Evolutionary conservation across 495 filamentous ascomycete species (phyloP).

Genomic region (Diplogelasinospora grovesii): DNA sequence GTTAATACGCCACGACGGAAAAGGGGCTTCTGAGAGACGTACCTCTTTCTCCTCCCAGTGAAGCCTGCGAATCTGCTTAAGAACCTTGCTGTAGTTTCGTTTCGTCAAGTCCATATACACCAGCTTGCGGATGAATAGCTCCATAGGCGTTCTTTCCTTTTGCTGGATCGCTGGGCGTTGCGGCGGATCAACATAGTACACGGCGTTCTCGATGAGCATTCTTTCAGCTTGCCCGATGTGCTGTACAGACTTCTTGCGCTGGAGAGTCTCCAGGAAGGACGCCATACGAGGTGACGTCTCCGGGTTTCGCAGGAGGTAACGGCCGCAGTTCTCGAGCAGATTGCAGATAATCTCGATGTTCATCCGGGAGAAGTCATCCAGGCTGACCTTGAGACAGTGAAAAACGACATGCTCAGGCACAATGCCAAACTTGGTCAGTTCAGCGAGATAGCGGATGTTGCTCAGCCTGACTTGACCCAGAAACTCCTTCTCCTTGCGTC

Average conservation of each 20-base stretch:
- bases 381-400: slow-evolving; percentile 93
- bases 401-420: slow-evolving; percentile 99
- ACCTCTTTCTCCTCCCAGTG: slow-evolving; percentile 95
- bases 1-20: slow-evolving; percentile 4
- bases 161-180: slow-evolving; percentile 90
- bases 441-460: slow-evolving; percentile 95
- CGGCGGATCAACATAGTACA: slow-evolving; percentile 96
- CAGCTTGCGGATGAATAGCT: slow-evolving; percentile 85
- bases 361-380: slow-evolving; percentile 96
- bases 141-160: slow-evolving; percentile 89
- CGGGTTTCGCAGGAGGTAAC: slow-evolving; percentile 87
- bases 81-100: slow-evolving; percentile 83
- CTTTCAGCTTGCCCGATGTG: slow-evolving; percentile 92
- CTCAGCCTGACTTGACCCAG: slow-evolving; percentile 86
- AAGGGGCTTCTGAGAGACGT: slow-evolving; percentile 3
- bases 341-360: slow-evolving; percentile 99
- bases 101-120: slow-evolving; percentile 91
- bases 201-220: slow-evolving; percentile 97
- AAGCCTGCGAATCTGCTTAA: slow-evolving; percentile 88
- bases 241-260: slow-evolving; percentile 92
- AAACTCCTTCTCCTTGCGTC: slow-evolving; percentile 98
- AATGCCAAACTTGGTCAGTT: slow-evolving; percentile 96
- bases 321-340: slow-evolving; percentile 93
- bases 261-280: slow-evolving; percentile 88
- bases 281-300: slow-evolving; percentile 90